Base-by-base conservation (phyloP, 129 eudicot species). In the Flaveria ramosissima region DNA sequence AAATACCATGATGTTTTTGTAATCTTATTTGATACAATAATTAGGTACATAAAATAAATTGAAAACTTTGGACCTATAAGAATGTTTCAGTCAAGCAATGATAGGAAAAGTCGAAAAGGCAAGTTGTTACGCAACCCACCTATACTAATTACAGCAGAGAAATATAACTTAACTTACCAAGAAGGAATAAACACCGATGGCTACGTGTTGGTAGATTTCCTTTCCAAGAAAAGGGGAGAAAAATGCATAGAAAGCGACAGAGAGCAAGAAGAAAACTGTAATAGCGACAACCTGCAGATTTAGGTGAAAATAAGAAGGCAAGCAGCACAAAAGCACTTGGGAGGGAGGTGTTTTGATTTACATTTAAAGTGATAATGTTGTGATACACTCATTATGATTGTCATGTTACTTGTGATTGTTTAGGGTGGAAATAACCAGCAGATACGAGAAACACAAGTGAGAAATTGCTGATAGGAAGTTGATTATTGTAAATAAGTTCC, bases 211-310 rank as follows among this genome's bases (percentile, higher is more conserved):
- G 52, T 85, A 93, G 71, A 85, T 82, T 51, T 84, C 86, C 76
- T 88, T 90, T 60, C 97, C 96, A 62, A 93, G 89, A 82, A 93
- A 93, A 13, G 98, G 98, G n/a, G 98, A 96, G 76, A 90, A 93
- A 77, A 93, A 93, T 21, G 91, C 98, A 80, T 93, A 93, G 77
- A 90, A 93, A 36, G 98, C 97, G 71, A 93, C 90, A 11, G 89
- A 80, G 43, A 93, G 72, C 78, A 88, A 70, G 87, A 85, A 88
- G 74, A 69, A 93, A 19, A 93, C 96, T 36, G 97, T 88, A 71
- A 93, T 90, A 61, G 98, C 98, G 84, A 93, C 97, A 72, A 90
- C 94, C 98, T 93, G 91, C 73, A 65, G 43, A 72, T 15, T 76
- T 57, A 65, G 47, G 32, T 69, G 65, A 36, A 72, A 75, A 70